Evolutionary conservation across 345 rosid genomes (phyloP).

Genomic region (Syzygium grande): DNA sequence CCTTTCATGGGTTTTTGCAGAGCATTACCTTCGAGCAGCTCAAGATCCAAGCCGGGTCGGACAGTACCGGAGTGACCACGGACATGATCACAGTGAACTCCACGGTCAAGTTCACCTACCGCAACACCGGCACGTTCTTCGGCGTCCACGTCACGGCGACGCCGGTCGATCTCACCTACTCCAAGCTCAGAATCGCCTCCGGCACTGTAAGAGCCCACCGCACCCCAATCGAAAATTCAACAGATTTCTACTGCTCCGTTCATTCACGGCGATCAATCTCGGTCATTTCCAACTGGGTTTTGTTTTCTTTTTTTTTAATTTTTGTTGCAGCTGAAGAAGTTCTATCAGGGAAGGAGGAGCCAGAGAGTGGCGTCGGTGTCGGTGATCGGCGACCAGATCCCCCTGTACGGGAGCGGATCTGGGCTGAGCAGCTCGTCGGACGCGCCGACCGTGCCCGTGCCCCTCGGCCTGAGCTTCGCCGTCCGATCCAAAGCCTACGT

Average conservation of each 20-base stretch:
- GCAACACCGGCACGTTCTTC: slow-evolving; percentile 88
- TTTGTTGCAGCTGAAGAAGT: slow-evolving; percentile 57
- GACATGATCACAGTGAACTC: slow-evolving; percentile 86
- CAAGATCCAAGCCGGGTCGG: slow-evolving; percentile 89
- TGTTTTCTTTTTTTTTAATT: no score
- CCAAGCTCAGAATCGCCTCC: slow-evolving; percentile 59
- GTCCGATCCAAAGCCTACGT: slow-evolving; percentile 78
- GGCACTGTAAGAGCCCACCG: slow-evolving; percentile 49
- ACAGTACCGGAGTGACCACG: slow-evolving; percentile 76
- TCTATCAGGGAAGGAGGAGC: slow-evolving; percentile 80
- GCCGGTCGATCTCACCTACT: slow-evolving; percentile 61
- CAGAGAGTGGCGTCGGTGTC: slow-evolving; percentile 44
- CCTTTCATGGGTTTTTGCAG: slow-evolving; percentile 19
- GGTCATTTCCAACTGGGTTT: neutral
- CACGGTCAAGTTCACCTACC: slow-evolving; percentile 60
- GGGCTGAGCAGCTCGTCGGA: slow-evolving; percentile 41
- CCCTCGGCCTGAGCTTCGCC: slow-evolving; percentile 44
- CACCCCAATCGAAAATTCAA: neutral
- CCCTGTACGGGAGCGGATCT: slow-evolving; percentile 82
- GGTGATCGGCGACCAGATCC: slow-evolving; percentile 62
- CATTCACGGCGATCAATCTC: neutral
- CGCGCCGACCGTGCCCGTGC: slow-evolving; percentile 42
- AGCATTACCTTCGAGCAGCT: slow-evolving; percentile 70
- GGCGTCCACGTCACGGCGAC: slow-evolving; percentile 85
- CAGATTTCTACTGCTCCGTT: neutral